phyloP scores from a whole-genome alignment of 1,284 basidiomycete species.

The Cutaneotrichosporon sp. region DNA sequence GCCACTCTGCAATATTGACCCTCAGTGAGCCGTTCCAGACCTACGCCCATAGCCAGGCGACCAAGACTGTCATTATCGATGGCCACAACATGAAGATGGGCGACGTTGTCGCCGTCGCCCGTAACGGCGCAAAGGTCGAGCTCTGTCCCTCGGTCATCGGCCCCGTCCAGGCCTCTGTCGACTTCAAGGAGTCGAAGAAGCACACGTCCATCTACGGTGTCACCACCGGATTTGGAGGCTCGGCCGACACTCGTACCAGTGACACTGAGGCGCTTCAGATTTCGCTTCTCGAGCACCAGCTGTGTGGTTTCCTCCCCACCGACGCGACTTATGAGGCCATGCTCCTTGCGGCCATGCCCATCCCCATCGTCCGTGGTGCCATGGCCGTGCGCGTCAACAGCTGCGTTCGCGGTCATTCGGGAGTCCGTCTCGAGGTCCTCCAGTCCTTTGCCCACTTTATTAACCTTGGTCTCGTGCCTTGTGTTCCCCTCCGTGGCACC shows the following conservation, averaged over 20 bases:
- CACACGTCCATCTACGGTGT: conserved; percentile 29
- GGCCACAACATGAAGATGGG: conserved; percentile 20
- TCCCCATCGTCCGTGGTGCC: conserved; percentile 25
- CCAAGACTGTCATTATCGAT: conserved; percentile 21
- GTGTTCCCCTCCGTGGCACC: conserved; percentile 27
- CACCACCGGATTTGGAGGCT: conserved; percentile 27
- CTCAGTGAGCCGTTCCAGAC: conserved; percentile 24
- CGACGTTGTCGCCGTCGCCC: conserved; percentile 26
- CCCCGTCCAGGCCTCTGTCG: conserved; percentile 23
- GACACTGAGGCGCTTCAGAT: conserved; percentile 28
- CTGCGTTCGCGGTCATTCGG: conserved; percentile 29
- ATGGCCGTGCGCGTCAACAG: conserved; percentile 28
- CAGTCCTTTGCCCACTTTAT: conserved; percentile 24
- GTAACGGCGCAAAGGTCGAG: conserved; percentile 21
- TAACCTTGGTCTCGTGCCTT: conserved; percentile 26
- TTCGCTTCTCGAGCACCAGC: conserved; percentile 30
- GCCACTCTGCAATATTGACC: neutral
- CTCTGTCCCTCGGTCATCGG: conserved; percentile 15
- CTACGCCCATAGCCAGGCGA: conserved; percentile 12
- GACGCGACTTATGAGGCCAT: conserved; percentile 24
- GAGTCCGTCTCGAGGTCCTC: conserved; percentile 26
- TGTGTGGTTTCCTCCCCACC: conserved; percentile 27
- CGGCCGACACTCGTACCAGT: conserved; percentile 25
- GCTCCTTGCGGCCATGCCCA: conserved; percentile 25
- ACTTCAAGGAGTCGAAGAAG: conserved; percentile 28